A percentile compares a stretch with the other conserved stretches of the same genome.
Evolutionary conservation across 1,284 basidiomycete species (phyloP).

Genomic region (Cryptococcus sp.): DNA sequence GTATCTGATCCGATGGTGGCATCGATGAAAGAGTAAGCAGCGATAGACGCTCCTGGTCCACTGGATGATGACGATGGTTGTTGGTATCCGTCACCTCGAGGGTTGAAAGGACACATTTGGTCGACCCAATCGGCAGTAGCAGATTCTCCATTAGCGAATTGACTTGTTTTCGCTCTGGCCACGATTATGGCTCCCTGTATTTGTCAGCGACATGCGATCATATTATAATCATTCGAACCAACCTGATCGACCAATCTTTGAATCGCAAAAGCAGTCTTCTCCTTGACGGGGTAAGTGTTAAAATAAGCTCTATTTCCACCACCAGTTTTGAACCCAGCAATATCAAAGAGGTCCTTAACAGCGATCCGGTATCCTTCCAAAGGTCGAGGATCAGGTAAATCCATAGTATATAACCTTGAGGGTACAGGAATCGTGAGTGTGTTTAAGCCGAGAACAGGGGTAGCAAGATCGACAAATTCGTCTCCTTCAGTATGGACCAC

Average conservation of each 20-base stretch:
- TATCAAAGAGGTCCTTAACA: constrained; percentile 27
- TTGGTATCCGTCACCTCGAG: constrained; percentile 55
- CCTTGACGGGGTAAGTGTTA: constrained; percentile 9
- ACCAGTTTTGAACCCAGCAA: constrained; percentile 23
- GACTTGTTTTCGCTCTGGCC: constrained; percentile 56
- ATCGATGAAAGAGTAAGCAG: constrained; percentile 49
- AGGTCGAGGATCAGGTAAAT: constrained; percentile 17
- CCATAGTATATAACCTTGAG: constrained; percentile 24
- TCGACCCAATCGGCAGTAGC: constrained; percentile 56
- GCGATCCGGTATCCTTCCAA: constrained; percentile 30
- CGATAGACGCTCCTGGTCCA: constrained; percentile 48
- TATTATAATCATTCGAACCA: constrained; percentile 43
- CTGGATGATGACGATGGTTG: constrained; percentile 50
- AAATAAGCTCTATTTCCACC: constrained; percentile 23
- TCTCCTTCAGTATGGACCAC: constrained; percentile 13
- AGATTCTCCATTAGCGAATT: constrained; percentile 57
- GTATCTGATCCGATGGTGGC: constrained; percentile 50
- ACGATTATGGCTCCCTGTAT: constrained; percentile 51
- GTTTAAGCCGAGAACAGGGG: constrained; percentile 17
- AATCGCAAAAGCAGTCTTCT: constrained; percentile 37
- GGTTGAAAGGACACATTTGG: constrained; percentile 55
- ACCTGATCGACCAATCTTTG: constrained; percentile 50
- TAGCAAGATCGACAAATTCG: constrained; percentile 15
- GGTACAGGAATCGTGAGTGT: constrained; percentile 31
- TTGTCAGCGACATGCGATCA: constrained; percentile 23